Evolutionary conservation across 2,329 filamentous ascomycete species (phyloP).

Genomic region (Scedosporium aurantiacum): DNA sequence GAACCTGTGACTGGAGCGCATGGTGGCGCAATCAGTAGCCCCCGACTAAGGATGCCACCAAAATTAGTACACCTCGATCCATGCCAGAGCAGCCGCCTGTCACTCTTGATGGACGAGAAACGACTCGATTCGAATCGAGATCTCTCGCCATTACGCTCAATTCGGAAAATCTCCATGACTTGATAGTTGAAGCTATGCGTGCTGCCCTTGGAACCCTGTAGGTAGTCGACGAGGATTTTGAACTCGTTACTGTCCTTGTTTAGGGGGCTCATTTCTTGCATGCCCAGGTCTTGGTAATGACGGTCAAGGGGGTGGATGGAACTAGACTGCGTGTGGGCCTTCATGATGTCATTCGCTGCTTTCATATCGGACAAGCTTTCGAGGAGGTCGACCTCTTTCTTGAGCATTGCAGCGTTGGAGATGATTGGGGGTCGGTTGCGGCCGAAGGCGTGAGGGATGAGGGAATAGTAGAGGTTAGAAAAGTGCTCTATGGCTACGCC

Average conservation of each 20-base stretch:
- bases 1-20: constrained; percentile 56
- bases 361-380: constrained; percentile 81
- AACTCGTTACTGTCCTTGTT: constrained; percentile 51
- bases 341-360: constrained; percentile 67
- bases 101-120: constrained; percentile 42
- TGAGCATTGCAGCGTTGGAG: constrained; percentile 41
- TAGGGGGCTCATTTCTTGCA: constrained; percentile 68
- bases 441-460: constrained; percentile 75
- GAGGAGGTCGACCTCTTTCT: constrained; percentile 67
- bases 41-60: constrained; percentile 77
- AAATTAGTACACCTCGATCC: constrained; percentile 76
- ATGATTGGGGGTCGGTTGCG: constrained; percentile 64
- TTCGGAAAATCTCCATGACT: constrained; percentile 69
- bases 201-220: constrained; percentile 52
- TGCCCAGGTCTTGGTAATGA: constrained; percentile 58
- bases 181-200: constrained; percentile 54
- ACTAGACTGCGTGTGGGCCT: constrained; percentile 31
- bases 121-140: constrained; percentile 52
- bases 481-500: constrained; percentile 43
- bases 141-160: constrained; percentile 62
- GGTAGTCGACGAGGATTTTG: constrained; percentile 51
- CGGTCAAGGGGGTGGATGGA: constrained; percentile 56
- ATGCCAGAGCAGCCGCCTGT: constrained; percentile 77
- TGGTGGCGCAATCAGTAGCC: constrained; percentile 78
- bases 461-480: constrained; percentile 69